Base-by-base conservation (phyloP, 441 rosid species). In the Populus trichocarpa region DNA sequence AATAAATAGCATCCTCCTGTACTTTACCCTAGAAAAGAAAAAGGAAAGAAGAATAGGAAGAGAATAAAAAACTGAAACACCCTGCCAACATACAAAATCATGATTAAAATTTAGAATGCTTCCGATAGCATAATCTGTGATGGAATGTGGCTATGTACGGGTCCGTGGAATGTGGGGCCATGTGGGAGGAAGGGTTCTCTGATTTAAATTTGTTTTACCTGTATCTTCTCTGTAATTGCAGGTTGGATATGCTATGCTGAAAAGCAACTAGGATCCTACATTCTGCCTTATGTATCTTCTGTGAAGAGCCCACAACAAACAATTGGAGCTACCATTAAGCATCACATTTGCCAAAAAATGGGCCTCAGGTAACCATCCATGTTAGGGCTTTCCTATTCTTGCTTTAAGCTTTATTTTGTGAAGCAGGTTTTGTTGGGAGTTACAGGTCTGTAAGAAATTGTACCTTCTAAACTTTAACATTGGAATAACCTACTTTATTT, bases 241-340 rank as follows among this genome's bases (percentile, higher is more conserved):
- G 97, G 98, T 83, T 96, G 99, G 99, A 88, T 96, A 70, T 96
- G 99, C 86, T 94, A 94, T 83, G 99, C 98, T 76, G 99, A 96
- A 80, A 96, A 96, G 76, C 89, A 88, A 86, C 90, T 89, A 77
- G 99, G 98, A 70, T 91, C 97, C 5, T 92, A 83, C 84, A 83
- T 96, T 84, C 87, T 96, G 67, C 99, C 98, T 2, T 87, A 90
- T 78, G 80, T 96, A 33, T 94, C 98, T 40, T 88, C 93, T 46
- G 99, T 96, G 42, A 96, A 96, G 90, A 96, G 99, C 77, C 99
- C 98, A 76, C 98, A 93, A 79, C 98, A 94, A 85, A 84, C 92
- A 76, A 90, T 94, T 80, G 98, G 98, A 78, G 90, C 97, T 85
- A 81, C 84, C 13, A 87, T 96, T 70, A 96, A 96, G 86, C 88